Evolutionary conservation across 2,329 filamentous ascomycete genomes (phyloP).

Genomic region (Chaetomiaceae sp.): DNA sequence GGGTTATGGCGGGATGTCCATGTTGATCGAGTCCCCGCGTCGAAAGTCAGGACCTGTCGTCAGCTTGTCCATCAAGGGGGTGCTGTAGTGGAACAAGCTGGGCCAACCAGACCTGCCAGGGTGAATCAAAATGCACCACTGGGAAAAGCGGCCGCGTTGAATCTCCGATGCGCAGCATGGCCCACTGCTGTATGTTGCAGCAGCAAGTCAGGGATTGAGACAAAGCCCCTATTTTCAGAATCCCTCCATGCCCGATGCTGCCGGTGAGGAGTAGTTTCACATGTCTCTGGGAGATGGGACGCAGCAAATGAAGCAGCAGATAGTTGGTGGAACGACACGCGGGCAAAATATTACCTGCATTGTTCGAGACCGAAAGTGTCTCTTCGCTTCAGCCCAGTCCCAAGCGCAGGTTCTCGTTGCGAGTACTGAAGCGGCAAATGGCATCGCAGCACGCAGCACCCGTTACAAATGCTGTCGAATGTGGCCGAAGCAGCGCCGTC

Average conservation of each 20-base stretch:
- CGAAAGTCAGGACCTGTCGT: background rate
- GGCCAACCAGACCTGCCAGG: background rate
- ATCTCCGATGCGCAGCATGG: background rate
- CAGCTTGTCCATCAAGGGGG: background rate
- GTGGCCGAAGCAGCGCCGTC: constrained; percentile 21
- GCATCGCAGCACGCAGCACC: background rate
- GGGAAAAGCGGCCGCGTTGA: no score
- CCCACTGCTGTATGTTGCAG: background rate
- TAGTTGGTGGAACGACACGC: no score
- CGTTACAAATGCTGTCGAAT: constrained; percentile 6
- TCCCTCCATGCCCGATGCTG: background rate
- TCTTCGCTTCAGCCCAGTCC: no score
- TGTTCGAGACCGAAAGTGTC: no score
- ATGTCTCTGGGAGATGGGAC: no score
- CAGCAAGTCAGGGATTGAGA: background rate
- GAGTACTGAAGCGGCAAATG: background rate
- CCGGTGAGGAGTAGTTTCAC: no score
- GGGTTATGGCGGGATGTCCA: no score
- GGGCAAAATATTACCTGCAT: no score
- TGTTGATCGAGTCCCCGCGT: background rate
- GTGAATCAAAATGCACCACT: no score
- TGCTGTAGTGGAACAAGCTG: background rate
- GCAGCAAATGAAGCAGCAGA: no score
- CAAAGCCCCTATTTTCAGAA: background rate
- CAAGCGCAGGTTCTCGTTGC: no score